Conservation (phyloP, 1,284 basidiomycete genomes). For the Cystobasidiaceae sp. region DNA sequence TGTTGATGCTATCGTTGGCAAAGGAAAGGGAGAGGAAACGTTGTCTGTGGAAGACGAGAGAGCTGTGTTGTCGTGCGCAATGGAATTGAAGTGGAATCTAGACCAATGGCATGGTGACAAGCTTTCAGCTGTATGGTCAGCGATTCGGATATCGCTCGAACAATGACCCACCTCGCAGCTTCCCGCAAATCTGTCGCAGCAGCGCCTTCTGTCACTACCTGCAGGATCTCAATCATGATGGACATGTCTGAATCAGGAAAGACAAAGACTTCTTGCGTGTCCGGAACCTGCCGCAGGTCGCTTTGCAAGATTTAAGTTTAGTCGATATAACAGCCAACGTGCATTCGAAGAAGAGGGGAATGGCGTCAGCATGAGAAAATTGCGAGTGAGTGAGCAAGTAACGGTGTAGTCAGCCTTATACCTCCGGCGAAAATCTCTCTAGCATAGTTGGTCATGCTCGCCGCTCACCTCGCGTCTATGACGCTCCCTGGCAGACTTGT, state of each 20-base stretch:
- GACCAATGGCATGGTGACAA: no score
- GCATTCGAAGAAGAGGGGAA: neutral
- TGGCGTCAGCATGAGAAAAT: neutral
- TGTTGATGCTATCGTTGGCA: slow-evolving; percentile 33
- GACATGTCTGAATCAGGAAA: slow-evolving; percentile 65
- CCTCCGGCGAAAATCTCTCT: slow-evolving; percentile 8
- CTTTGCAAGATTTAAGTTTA: no score
- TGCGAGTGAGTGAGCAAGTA: neutral
- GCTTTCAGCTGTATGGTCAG: no score
- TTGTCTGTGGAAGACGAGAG: slow-evolving; percentile 52
- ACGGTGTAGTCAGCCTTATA: neutral
- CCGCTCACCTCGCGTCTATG: slow-evolving; percentile 83
- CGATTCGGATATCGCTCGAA: no score
- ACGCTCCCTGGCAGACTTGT: slow-evolving; percentile 58
- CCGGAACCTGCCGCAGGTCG: slow-evolving; percentile 85
- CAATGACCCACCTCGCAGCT: slow-evolving; percentile 43
- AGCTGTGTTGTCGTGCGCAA: slow-evolving; percentile 89
- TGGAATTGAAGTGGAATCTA: slow-evolving; percentile 84
- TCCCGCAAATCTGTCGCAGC: slow-evolving; percentile 50
- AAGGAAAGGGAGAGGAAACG: slow-evolving; percentile 46
- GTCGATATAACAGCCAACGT: neutral
- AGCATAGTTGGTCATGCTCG: no score
- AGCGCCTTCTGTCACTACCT: slow-evolving; percentile 61
- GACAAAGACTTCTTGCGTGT: slow-evolving; percentile 91
- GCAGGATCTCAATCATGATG: slow-evolving; percentile 79